Conservation (phyloP, 2,329 filamentous ascomycete genomes). For the Colletotrichum eleusines region DNA sequence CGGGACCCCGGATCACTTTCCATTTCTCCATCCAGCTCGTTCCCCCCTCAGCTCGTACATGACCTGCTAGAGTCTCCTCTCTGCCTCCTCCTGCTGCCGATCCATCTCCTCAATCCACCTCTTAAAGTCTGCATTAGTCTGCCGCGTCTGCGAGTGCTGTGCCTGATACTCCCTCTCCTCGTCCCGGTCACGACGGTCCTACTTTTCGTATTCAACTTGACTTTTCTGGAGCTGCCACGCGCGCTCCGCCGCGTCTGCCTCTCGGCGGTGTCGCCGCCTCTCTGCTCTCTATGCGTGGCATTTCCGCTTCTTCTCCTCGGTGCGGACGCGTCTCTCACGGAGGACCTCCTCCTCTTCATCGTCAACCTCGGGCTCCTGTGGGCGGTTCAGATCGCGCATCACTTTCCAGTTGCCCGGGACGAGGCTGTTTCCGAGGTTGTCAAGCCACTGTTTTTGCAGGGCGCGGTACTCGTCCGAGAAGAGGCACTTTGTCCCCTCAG, state of each 20-base stretch:
- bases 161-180: background rate
- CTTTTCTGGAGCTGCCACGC: background rate
- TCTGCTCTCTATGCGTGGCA: too few species aligned
- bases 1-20: background rate
- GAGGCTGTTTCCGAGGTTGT: background rate
- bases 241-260: background rate
- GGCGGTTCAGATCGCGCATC: background rate
- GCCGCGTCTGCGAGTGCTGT: background rate
- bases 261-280: background rate
- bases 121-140: too few species aligned
- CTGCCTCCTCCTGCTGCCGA: background rate
- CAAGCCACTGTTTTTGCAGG: background rate
- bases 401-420: slow-evolving; percentile 9
- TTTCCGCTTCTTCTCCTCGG: too few species aligned
- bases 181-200: background rate
- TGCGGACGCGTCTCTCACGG: too few species aligned
- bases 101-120: background rate
- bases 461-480: background rate
- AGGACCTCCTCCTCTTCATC: background rate
- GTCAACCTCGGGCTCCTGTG: too few species aligned
- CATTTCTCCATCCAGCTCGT: background rate
- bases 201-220: background rate
- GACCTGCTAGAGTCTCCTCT: background rate
- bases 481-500: background rate
- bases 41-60: background rate